These are phyloP conservation scores for Calocybe cyanea DNA, from an alignment of 768 basidiomycete genomes.

Conservation along the genomic window DNA sequence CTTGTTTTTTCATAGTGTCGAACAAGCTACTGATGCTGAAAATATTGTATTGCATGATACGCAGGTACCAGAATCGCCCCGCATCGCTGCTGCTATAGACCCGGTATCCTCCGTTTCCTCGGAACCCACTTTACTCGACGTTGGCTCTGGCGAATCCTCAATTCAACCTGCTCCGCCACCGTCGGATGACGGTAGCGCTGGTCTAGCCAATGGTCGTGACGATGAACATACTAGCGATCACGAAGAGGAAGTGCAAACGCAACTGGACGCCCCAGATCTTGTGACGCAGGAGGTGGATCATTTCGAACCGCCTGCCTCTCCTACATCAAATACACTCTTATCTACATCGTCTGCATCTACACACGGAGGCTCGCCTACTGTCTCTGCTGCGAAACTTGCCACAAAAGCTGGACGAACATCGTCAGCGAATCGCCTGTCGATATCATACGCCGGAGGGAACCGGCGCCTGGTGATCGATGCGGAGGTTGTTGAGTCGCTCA, in stretches of 20 bases:
- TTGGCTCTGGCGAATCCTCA: conserved; percentile 26
- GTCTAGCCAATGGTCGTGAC: conserved; percentile 20
- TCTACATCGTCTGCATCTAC: conserved; percentile 39
- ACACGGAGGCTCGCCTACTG: conserved; percentile 43
- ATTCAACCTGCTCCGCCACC: conserved; percentile 3
- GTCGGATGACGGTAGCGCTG: conserved; percentile 21
- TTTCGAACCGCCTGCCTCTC: conserved; percentile 59
- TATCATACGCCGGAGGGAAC: conserved; percentile 89
- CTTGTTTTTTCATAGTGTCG: conserved; percentile 36
- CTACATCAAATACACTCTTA: conserved; percentile 45
- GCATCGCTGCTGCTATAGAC: conserved; percentile 15
- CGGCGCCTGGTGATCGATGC: conserved; percentile 87
- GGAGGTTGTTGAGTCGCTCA: conserved; percentile 76
- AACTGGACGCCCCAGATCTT: conserved; percentile 12
- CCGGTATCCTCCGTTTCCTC: conserved; percentile 43
- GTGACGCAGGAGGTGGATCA: conserved; percentile 37
- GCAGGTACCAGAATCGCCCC: conserved; percentile 30
- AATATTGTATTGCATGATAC: conserved; percentile 40
- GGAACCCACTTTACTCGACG: conserved; percentile 50
- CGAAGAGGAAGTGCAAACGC: conserved; percentile 18
- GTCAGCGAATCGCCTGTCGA: conserved; percentile 85
- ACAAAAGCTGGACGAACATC: conserved; percentile 44
- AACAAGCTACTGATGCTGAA: conserved; percentile 34
- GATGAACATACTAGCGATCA: conserved; percentile 13
- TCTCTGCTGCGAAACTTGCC: conserved; percentile 28